Conservation (phyloP, 2,329 filamentous ascomycete species). For the Cadophora luteo-olivacea region DNA sequence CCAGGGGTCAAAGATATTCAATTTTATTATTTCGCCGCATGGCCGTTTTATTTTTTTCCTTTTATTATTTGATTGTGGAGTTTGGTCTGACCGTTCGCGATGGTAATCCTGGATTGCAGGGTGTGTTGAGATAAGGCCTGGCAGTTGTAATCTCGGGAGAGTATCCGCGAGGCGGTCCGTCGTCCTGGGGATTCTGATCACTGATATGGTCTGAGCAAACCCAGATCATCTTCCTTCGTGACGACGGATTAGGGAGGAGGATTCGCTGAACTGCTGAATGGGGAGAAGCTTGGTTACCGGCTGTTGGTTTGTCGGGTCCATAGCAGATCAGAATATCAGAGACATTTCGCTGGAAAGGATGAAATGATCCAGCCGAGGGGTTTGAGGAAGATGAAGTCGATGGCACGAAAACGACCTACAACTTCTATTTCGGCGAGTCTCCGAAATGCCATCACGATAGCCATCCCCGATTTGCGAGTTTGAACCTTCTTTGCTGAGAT, state of each 20-base stretch:
- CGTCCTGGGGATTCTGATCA: constrained; percentile 8
- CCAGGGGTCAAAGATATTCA: constrained; percentile 6
- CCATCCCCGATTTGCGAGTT: background rate
- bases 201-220: constrained; percentile 9
- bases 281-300: constrained; percentile 3
- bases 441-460: constrained; percentile 7
- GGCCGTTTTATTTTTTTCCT: background rate
- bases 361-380: background rate
- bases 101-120: constrained; percentile 18
- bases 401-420: background rate
- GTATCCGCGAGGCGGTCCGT: constrained; percentile 21
- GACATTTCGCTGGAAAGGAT: background rate
- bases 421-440: background rate
- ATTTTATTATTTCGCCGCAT: background rate
- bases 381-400: background rate
- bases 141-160: constrained; percentile 21
- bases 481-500: background rate
- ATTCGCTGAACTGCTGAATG: constrained; percentile 1
- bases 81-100: background rate
- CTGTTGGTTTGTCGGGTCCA: constrained; percentile 15
- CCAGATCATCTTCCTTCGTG: constrained; percentile 5
- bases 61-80: background rate
- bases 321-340: constrained; percentile 1
- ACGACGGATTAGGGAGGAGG: constrained; percentile 13
- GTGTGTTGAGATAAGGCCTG: constrained; percentile 7